Conservation (phyloP, 2,329 filamentous ascomycete species). For the Neoscytalidium dimidiatum region DNA sequence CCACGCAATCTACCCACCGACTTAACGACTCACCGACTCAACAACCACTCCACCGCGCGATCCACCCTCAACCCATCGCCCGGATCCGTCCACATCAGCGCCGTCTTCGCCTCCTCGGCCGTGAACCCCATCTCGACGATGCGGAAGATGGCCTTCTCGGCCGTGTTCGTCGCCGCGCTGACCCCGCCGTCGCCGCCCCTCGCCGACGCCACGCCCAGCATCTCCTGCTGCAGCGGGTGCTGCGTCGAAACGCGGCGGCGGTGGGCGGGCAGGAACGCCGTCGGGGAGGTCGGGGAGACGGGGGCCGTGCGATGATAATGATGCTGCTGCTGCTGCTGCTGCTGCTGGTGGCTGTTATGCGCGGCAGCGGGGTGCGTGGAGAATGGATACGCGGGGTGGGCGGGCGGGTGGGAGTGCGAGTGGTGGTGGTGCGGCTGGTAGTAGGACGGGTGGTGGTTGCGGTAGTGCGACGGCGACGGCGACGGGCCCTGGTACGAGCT, state of each 20-base stretch:
- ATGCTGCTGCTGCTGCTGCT: neutral
- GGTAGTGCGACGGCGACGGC: no score
- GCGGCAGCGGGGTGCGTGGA: neutral
- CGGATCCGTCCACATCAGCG: constrained; percentile 60
- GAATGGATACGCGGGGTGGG: neutral
- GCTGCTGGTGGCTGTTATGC: no score
- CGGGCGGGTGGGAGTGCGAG: neutral
- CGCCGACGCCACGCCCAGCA: constrained; percentile 12
- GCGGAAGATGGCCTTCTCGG: constrained; percentile 57
- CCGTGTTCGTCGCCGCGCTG: constrained; percentile 51
- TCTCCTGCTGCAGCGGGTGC: constrained; percentile 34
- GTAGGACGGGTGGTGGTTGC: neutral
- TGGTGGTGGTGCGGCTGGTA: constrained; percentile 6
- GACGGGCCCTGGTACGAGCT: no score
- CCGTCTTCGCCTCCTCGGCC: constrained; percentile 56
- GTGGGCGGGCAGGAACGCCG: neutral
- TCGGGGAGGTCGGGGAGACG: neutral
- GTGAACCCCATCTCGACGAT: constrained; percentile 64
- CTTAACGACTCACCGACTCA: constrained; percentile 26
- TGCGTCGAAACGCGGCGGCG: constrained; percentile 24
- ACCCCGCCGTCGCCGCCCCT: constrained; percentile 27
- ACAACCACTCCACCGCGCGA: constrained; percentile 58
- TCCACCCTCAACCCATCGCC: constrained; percentile 61
- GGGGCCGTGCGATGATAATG: neutral
- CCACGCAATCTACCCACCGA: neutral